Evolutionary conservation across 768 basidiomycete species (phyloP).

Genomic region (Tylopilus sp.): DNA sequence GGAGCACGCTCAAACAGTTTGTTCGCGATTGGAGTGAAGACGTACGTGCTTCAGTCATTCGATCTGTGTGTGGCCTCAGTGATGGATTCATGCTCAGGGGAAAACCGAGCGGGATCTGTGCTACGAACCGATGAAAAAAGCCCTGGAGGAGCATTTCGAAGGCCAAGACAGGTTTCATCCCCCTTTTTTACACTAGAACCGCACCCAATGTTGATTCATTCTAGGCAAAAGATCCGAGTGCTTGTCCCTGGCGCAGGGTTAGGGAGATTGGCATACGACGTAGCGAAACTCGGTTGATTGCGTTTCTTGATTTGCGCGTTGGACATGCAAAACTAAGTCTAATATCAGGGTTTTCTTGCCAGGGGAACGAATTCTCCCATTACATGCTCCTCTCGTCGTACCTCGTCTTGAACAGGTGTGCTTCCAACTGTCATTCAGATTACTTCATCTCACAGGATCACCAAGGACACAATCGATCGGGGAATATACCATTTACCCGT

Average conservation of each 20-base stretch:
- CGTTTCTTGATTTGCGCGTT: background rate
- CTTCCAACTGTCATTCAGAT: background rate
- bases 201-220: background rate
- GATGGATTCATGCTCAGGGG: constrained; percentile 46
- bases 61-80: background rate
- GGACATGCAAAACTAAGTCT: background rate
- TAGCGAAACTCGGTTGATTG: constrained; percentile 69
- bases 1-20: constrained; percentile 90
- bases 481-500: constrained; percentile 80
- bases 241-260: constrained; percentile 90
- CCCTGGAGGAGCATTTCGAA: constrained; percentile 61
- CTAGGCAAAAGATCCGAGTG: constrained; percentile 58
- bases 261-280: constrained; percentile 84
- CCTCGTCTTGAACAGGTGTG: constrained; percentile 82
- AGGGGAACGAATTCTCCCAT: constrained; percentile 95
- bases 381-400: constrained; percentile 92
- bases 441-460: background rate
- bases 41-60: constrained; percentile 37
- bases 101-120: constrained; percentile 69
- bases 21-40: constrained; percentile 91
- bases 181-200: background rate
- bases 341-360: constrained; percentile 74
- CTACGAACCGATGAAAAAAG: constrained; percentile 80
- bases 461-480: constrained; percentile 60
- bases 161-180: constrained; percentile 42